Evolutionary conservation across 176 grass and related monocot species (phyloP).

Genomic region (Metroxylon sagu): DNA sequence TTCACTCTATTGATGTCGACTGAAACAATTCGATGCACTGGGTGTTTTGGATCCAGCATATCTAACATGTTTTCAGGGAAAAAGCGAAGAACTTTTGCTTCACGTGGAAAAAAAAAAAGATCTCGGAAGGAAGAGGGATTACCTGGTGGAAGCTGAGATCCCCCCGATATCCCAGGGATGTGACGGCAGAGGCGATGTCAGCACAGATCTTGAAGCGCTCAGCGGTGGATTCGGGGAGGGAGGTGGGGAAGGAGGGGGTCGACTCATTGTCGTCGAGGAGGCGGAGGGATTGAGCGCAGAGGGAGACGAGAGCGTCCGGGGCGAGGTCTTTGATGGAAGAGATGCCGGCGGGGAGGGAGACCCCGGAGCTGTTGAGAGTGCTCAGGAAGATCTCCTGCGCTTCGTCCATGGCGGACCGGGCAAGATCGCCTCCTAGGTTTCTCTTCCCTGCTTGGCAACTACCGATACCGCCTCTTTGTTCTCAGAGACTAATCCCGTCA

Average conservation of each 20-base stretch:
- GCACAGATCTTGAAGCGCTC: conserved; percentile 10
- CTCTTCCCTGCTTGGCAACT: no score
- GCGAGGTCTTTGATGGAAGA: conserved; percentile 2
- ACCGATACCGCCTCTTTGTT: no score
- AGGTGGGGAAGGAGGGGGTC: neutral
- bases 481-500: no score
- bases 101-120: no score
- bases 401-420: no score
- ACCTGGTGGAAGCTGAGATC: conserved; percentile 17
- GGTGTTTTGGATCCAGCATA: no score
- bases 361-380: conserved; percentile 10
- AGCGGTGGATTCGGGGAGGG: neutral
- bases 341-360: neutral
- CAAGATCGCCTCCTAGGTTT: no score
- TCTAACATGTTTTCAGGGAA: no score
- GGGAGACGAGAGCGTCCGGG: conserved; percentile 6
- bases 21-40: no score
- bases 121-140: neutral
- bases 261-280: neutral
- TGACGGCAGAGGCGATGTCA: conserved; percentile 1
- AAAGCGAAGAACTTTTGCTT: no score
- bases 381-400: no score
- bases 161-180: neutral
- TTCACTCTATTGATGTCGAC: no score
- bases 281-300: conserved; percentile 8